phyloP scores from a whole-genome alignment of 306 rosid genomes.

The Lathyrus aphaca region DNA sequence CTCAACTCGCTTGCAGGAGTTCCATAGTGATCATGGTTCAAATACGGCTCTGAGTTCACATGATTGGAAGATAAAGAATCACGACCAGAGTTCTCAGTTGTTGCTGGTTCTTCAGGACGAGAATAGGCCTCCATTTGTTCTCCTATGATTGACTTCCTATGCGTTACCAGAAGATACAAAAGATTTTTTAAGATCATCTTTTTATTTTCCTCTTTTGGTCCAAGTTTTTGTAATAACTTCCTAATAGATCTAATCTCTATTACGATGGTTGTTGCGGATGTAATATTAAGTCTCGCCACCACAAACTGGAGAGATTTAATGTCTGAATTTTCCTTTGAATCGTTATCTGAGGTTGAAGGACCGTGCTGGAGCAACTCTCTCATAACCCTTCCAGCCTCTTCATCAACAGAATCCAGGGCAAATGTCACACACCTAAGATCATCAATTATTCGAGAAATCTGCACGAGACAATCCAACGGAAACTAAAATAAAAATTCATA shows the following conservation, averaged over 20 bases:
- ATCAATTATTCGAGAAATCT: constrained; percentile 72
- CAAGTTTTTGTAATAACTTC: constrained; percentile 54
- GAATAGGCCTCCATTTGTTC: constrained; percentile 48
- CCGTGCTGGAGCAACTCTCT: constrained; percentile 54
- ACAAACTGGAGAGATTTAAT: constrained; percentile 64
- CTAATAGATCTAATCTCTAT: constrained; percentile 68
- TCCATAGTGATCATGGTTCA: constrained; percentile 32
- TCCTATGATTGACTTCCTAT: constrained; percentile 45
- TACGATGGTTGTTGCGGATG: constrained; percentile 56
- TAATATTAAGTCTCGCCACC: constrained; percentile 62
- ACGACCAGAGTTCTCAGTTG: constrained; percentile 41
- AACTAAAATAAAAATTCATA: constrained; percentile 25
- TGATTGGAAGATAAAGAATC: constrained; percentile 36
- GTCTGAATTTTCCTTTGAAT: constrained; percentile 55
- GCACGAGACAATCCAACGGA: constrained; percentile 48
- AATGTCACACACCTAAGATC: constrained; percentile 61
- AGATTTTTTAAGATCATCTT: constrained; percentile 63
- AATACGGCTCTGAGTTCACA: constrained; percentile 38
- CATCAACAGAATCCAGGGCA: constrained; percentile 65
- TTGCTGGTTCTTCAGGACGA: constrained; percentile 38
- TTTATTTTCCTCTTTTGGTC: constrained; percentile 50
- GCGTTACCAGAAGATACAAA: constrained; percentile 54
- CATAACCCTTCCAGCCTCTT: constrained; percentile 69
- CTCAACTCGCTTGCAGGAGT: constrained; percentile 42
- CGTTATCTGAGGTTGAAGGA: constrained; percentile 49